phyloP scores from a whole-genome alignment of 306 rosid species.

The Myrica gale region DNA sequence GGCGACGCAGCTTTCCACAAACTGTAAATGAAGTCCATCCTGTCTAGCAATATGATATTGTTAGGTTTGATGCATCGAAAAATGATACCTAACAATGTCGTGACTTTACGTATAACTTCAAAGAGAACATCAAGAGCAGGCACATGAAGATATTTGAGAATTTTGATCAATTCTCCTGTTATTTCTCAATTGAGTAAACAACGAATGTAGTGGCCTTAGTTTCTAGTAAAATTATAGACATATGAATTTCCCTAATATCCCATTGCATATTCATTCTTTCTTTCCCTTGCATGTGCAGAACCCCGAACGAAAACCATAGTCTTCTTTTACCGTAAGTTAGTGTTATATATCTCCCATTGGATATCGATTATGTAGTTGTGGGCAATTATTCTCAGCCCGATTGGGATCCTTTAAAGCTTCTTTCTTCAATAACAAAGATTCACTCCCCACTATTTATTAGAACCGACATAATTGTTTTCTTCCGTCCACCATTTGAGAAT shows the following conservation, averaged over 20 bases:
- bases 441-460: not conserved
- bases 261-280: slow-evolving; percentile 3
- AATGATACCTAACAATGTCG: slow-evolving; percentile 7
- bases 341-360: not conserved
- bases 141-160: slow-evolving; percentile 2
- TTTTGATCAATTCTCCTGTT: not conserved
- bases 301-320: not conserved
- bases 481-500: not conserved
- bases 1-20: slow-evolving; percentile 93
- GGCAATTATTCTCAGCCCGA: not conserved
- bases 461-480: not conserved
- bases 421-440: not conserved
- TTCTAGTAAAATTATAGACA: not conserved
- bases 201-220: not conserved
- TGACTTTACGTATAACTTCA: slow-evolving; percentile 1
- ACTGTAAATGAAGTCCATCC: slow-evolving; percentile 99
- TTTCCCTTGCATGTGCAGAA: slow-evolving; percentile 1
- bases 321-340: not conserved
- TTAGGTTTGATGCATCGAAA: slow-evolving; percentile 1
- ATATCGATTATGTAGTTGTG: not conserved
- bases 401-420: not conserved
- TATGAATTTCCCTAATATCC: not conserved
- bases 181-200: not conserved
- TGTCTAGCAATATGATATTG: slow-evolving; percentile 32
- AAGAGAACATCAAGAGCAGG: slow-evolving; percentile 4